Conservation (phyloP, 2,329 filamentous ascomycete species). For the Colletotrichum sp. region DNA sequence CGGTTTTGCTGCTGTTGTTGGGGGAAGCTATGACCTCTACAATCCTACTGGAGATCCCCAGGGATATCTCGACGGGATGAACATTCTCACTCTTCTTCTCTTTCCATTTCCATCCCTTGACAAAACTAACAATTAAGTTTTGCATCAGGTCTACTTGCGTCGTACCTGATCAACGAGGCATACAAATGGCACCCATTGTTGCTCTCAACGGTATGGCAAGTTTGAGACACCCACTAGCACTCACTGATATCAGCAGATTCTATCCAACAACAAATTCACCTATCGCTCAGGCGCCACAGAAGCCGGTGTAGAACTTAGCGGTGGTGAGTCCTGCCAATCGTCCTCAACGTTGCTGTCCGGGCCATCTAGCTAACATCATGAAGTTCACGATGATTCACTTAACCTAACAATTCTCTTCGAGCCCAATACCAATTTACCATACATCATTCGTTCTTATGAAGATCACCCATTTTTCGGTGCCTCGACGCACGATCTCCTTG, state of each 20-base stretch:
- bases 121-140: neutral
- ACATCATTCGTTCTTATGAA: slow-evolving; percentile 12
- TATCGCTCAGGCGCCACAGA: neutral
- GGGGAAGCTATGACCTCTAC: neutral
- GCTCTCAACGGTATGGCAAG: neutral
- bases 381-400: neutral
- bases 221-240: neutral
- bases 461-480: slow-evolving; percentile 14
- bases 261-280: neutral
- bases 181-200: slow-evolving; percentile 13
- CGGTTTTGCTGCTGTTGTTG: slow-evolving; percentile 3
- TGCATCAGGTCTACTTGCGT: neutral
- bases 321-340: neutral
- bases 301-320: neutral
- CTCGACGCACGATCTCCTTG: slow-evolving; percentile 11
- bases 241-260: neutral
- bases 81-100: too few relatives aligned
- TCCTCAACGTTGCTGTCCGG: neutral
- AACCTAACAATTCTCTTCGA: neutral
- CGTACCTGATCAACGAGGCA: slow-evolving; percentile 4
- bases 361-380: neutral
- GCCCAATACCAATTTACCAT: neutral
- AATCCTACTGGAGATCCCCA: neutral
- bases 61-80: neutral
- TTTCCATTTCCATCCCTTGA: neutral